Conservation (phyloP, 306 rosid species). For the Luffa aegyptiaca region DNA sequence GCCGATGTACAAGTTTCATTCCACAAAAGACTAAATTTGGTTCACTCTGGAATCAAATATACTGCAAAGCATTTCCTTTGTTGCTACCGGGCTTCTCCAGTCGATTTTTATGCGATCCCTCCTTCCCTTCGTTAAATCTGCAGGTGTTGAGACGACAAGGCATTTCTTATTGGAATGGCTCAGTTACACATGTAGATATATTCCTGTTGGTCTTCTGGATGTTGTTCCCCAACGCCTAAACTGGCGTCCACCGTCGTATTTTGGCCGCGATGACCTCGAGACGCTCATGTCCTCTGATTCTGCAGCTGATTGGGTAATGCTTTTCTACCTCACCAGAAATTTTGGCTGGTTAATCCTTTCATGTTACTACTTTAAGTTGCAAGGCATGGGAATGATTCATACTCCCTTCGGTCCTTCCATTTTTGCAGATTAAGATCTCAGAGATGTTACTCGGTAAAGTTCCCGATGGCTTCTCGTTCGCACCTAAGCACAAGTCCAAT, state of each 20-base stretch:
- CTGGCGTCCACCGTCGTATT: slow-evolving; percentile 81
- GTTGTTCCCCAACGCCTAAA: slow-evolving; percentile 67
- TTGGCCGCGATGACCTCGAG: slow-evolving; percentile 83
- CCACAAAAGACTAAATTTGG: neutral
- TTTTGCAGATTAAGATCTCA: slow-evolving; percentile 61
- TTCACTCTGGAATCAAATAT: neutral
- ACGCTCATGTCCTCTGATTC: slow-evolving; percentile 92
- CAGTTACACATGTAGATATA: slow-evolving; percentile 74
- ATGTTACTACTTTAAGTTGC: neutral
- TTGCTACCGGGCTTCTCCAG: neutral
- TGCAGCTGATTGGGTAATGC: slow-evolving; percentile 89
- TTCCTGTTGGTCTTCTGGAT: slow-evolving; percentile 85
- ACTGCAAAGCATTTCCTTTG: neutral
- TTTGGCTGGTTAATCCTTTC: neutral
- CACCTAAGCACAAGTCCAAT: slow-evolving; percentile 92
- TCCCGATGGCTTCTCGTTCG: slow-evolving; percentile 66
- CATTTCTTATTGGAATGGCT: slow-evolving; percentile 92
- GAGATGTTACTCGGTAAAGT: slow-evolving; percentile 93
- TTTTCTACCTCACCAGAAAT: slow-evolving; percentile 1
- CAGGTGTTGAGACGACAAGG: slow-evolving; percentile 93
- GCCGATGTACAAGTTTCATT: neutral
- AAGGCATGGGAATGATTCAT: neutral
- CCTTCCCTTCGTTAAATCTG: neutral
- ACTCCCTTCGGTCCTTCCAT: neutral
- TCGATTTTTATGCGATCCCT: neutral